These are phyloP conservation scores for Arabidopsis thaliana DNA, from an alignment of 345 rosid genomes.

Conservation along the genomic window TAIR10.1 NC_003076.8:24414501-24415000, in stretches of 20 bases:
- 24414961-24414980: conserved; percentile 12
- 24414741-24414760: conserved; percentile 55
- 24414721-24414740: conserved; percentile 45
- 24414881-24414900: conserved; percentile 1
- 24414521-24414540: conserved; percentile 1
- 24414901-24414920: not conserved
- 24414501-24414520: not conserved
- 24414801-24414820: conserved; percentile 73
- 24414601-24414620: conserved; percentile 10
- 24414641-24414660: conserved; percentile 72
- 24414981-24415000: conserved; percentile 27
- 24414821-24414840: conserved; percentile 85
- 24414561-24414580: conserved; percentile 14
- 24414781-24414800: conserved; percentile 71
- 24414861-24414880: not conserved
- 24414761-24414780: conserved; percentile 51
- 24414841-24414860: conserved; percentile 54
- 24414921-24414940: not conserved
- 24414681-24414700: conserved; percentile 71
- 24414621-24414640: not conserved
- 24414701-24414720: conserved; percentile 55
- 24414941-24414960: conserved; percentile 10
- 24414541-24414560: conserved; percentile 4
- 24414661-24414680: conserved; percentile 60
- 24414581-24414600: conserved; percentile 4